A percentile compares a stretch with the other conserved stretches of the same genome.
Evolutionary conservation across 495 filamentous ascomycete species (phyloP).

Genomic region (Tuber microsphaerosporum): DNA sequence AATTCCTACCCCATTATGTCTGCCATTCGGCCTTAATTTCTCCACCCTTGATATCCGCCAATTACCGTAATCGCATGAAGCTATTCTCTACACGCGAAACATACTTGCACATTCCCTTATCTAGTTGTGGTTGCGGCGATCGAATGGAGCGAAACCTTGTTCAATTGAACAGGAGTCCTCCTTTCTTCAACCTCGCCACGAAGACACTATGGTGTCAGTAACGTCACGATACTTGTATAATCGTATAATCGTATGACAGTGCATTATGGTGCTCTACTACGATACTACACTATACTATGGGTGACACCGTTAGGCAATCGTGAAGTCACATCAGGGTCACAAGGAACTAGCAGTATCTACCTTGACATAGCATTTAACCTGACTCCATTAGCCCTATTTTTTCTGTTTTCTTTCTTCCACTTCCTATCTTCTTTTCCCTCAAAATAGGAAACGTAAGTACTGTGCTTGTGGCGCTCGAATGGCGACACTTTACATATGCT

Average conservation of each 20-base stretch:
- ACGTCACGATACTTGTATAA: neutral
- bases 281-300: neutral
- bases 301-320: neutral
- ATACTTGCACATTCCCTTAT: neutral
- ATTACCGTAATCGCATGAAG: neutral
- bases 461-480: neutral
- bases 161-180: neutral
- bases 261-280: neutral
- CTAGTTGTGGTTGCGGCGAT: neutral
- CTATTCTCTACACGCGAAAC: neutral
- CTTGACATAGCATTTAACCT: neutral
- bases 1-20: neutral
- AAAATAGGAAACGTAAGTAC: neutral
- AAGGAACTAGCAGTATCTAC: neutral
- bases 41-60: neutral
- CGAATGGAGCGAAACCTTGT: neutral
- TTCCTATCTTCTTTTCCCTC: neutral
- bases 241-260: neutral
- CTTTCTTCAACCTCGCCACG: neutral
- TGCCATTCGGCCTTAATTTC: neutral
- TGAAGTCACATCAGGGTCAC: neutral
- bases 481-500: neutral
- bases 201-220: neutral
- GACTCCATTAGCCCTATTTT: neutral
- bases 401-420: neutral